Evolutionary conservation across 768 basidiomycete species (phyloP), one percentile per base, ranked within the genome.

Genomic region (Hemileccinum rubropunctum): DNA sequence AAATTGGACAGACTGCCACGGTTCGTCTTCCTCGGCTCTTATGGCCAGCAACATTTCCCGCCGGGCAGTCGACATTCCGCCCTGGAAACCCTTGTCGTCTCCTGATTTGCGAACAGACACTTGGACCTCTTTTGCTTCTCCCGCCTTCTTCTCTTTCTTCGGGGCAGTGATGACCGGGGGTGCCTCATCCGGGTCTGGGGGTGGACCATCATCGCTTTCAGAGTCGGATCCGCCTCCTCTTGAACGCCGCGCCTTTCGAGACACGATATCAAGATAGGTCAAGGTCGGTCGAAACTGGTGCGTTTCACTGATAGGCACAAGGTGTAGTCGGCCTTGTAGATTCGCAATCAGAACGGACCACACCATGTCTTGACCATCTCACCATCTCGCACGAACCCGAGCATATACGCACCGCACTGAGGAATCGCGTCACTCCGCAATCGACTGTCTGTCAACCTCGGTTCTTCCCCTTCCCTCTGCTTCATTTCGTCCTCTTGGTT

Each of bases 241-340:
- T 18, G 74, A 72, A 41, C 78, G 81, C 57, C 75, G 80, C 52
- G 66, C 73, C 71, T 85, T 89, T 33, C 81, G 81, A 20, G 83
- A 82, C 47, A 86, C 64, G 51, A 80, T 68, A 63, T 93, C 91
- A 53, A 93, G 74, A 69, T 93, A 89, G 15, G 87, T 88, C 57
- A 92, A 68, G 3, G 86, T 85, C 9, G 91, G 91, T 39, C 90
- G 83, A 56, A 93, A 76, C 65, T 93, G 91, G 61, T 91, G 86
- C 0, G 81, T 85, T 70, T 89, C 81, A 53, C 71, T 78, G 61
- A 93, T 79, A 34, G 89, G 88, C 62, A 92, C 84, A 14, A 93
- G 74, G 66, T 92, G 82, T 39, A 93, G 71, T 52, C 77, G 79
- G 32, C 85, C 90, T 67, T 88, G 50, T 15, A 30, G 37, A 28